Evolutionary conservation across 208 protist species (phyloP).

Genomic region (Wallacemonas sp.): DNA sequence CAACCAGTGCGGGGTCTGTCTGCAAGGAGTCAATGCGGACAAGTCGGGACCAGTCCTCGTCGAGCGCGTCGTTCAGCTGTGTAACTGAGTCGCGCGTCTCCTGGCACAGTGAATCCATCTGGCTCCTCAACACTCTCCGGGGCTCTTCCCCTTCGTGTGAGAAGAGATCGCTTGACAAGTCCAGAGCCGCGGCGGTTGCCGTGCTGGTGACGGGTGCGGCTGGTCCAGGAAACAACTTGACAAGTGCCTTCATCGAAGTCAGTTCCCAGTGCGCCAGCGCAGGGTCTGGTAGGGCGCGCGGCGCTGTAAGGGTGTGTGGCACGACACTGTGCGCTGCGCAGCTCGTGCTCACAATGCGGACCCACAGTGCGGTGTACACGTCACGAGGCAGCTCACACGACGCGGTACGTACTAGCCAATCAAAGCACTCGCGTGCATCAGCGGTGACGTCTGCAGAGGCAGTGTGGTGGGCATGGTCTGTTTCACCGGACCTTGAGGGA

Average conservation of each 20-base stretch:
- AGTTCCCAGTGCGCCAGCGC: slow-evolving; percentile 1
- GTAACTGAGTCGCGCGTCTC: too few relatives aligned
- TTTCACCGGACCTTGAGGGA: too few relatives aligned
- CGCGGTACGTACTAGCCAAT: not conserved
- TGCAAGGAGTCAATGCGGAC: too few relatives aligned
- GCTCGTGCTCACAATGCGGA: not conserved
- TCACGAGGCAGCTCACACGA: not conserved
- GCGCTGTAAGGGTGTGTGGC: not conserved
- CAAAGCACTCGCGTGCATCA: not conserved
- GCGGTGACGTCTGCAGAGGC: not conserved
- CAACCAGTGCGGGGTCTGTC: too few relatives aligned
- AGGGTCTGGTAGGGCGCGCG: not conserved
- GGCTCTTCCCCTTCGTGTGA: too few relatives aligned
- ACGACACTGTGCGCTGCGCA: not conserved
- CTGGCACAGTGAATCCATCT: too few relatives aligned
- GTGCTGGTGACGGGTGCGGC: too few relatives aligned
- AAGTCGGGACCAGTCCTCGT: too few relatives aligned
- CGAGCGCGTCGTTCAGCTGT: too few relatives aligned
- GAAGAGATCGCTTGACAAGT: too few relatives aligned
- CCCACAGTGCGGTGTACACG: not conserved
- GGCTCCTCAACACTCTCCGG: too few relatives aligned
- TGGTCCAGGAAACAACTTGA: not conserved
- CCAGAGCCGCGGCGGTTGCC: too few relatives aligned
- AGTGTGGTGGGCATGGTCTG: not conserved
- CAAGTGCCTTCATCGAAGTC: not conserved